Evolutionary conservation across 1,139 yeast species (phyloP).

Genomic region (Hemisphaericaspora subhashii): DNA sequence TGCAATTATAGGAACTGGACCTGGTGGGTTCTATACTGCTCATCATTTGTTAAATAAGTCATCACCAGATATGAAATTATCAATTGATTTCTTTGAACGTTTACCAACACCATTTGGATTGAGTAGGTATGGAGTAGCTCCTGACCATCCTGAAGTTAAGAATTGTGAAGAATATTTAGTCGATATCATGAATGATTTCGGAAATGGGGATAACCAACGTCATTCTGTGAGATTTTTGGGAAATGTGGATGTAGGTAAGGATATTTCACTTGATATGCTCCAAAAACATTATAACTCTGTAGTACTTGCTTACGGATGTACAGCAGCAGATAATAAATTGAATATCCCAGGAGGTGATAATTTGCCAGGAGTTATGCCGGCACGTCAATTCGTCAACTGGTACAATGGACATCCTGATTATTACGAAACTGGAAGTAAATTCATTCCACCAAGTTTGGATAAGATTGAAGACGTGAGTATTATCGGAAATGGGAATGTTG

Average conservation of each 20-base stretch:
- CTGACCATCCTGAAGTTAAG: conserved; percentile 97
- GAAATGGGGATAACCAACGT: conserved; percentile 8
- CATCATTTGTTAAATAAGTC: conserved; percentile 63
- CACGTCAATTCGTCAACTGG: conserved; percentile 92
- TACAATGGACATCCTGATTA: conserved; percentile 84
- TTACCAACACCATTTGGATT: conserved; percentile 91
- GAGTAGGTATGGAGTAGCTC: conserved; percentile 95
- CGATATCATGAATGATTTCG: conserved; percentile 50
- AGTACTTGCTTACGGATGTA: conserved; percentile 82
- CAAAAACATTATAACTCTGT: conserved; percentile 65
- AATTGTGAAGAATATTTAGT: conserved; percentile 80
- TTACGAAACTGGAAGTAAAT: conserved; percentile 27
- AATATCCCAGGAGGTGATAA: conserved; percentile 58
- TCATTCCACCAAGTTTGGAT: conserved; percentile 53
- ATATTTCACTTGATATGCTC: conserved; percentile 51
- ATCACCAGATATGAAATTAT: conserved; percentile 27
- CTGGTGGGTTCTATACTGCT: conserved; percentile 93
- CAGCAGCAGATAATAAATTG: conserved; percentile 54
- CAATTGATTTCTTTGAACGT: conserved; percentile 71
- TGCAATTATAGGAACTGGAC: conserved; percentile 93
- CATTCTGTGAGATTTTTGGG: conserved; percentile 68
- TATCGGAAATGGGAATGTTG: conserved; percentile 98
- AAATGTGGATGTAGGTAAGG: conserved; percentile 64
- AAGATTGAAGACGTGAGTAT: conserved; percentile 67
- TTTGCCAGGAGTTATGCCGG: conserved; percentile 69